Conservation (phyloP, 805 yeast species). For the Candida koratica region DNA sequence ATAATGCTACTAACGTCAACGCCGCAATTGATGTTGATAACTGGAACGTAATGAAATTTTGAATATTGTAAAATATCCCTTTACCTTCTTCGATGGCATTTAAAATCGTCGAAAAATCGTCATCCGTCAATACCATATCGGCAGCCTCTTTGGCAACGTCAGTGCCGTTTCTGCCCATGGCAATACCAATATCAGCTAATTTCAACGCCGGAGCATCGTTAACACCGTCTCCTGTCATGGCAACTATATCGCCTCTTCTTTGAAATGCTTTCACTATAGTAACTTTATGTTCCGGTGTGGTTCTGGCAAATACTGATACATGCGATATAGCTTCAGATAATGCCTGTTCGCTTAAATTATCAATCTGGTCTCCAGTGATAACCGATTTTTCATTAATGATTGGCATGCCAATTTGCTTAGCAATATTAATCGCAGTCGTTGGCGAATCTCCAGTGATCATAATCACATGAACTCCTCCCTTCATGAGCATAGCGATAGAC, state of each 20-base stretch:
- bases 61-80: constrained; percentile 93
- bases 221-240: constrained; percentile 99
- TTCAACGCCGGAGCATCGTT: constrained; percentile 98
- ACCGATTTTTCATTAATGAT: constrained; percentile 62
- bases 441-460: constrained; percentile 97
- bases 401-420: constrained; percentile 87
- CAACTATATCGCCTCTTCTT: constrained; percentile 89
- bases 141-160: constrained; percentile 99
- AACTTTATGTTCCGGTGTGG: constrained; percentile 92
- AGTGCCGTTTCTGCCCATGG: constrained; percentile 92
- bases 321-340: constrained; percentile 71
- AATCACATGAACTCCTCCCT: constrained; percentile 95
- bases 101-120: constrained; percentile 90
- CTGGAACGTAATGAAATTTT: constrained; percentile 91
- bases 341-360: constrained; percentile 65
- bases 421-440: constrained; percentile 80
- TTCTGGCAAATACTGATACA: constrained; percentile 89
- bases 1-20: constrained; percentile 76
- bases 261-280: constrained; percentile 87
- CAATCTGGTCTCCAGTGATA: constrained; percentile 81
- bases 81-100: constrained; percentile 96
- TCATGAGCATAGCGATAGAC: constrained; percentile 70
- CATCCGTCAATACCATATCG: constrained; percentile 96
- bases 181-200: constrained; percentile 92
- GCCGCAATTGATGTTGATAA: constrained; percentile 96